Conservation (phyloP, 1,284 basidiomycete species). For the Leccinum fallax region DNA sequence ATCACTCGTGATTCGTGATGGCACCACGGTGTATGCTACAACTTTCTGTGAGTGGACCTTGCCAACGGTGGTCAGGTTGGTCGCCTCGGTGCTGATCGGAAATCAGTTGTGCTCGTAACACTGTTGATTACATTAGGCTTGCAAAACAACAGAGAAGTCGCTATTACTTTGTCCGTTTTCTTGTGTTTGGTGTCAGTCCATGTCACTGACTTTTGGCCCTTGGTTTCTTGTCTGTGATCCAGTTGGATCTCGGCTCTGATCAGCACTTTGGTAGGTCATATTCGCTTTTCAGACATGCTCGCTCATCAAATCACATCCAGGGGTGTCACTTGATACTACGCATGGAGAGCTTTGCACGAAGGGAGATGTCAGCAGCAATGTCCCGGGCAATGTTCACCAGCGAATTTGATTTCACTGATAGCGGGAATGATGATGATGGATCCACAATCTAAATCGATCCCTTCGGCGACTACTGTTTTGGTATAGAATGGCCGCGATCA, state of each 20-base stretch:
- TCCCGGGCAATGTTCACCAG: slow-evolving; percentile 14
- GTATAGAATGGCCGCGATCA: not conserved
- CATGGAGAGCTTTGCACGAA: slow-evolving; percentile 27
- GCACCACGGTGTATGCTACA: slow-evolving; percentile 13
- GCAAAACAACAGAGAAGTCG: slow-evolving; percentile 12
- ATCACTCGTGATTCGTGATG: slow-evolving; percentile 25
- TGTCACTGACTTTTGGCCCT: slow-evolving; percentile 9
- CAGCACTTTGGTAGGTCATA: slow-evolving; percentile 20
- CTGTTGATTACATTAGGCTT: slow-evolving; percentile 8
- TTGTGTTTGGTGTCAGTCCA: not conserved
- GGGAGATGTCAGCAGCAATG: not conserved
- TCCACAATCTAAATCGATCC: not conserved
- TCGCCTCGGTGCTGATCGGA: slow-evolving; percentile 2
- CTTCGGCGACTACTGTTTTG: not conserved
- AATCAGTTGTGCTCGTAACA: slow-evolving; percentile 14
- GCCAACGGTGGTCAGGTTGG: not conserved
- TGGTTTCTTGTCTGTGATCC: not conserved
- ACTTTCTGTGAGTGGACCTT: slow-evolving; percentile 10
- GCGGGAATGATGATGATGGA: not conserved
- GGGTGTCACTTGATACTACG: slow-evolving; percentile 25
- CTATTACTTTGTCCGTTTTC: slow-evolving; percentile 21
- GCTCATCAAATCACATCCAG: slow-evolving; percentile 6
- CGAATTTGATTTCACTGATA: not conserved
- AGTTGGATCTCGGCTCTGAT: slow-evolving; percentile 22
- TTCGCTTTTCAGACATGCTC: not conserved